Evolutionary conservation across 2,329 filamentous ascomycete species (phyloP), one percentile per base, ranked within the genome.

Genomic region (Alternaria triticina): DNA sequence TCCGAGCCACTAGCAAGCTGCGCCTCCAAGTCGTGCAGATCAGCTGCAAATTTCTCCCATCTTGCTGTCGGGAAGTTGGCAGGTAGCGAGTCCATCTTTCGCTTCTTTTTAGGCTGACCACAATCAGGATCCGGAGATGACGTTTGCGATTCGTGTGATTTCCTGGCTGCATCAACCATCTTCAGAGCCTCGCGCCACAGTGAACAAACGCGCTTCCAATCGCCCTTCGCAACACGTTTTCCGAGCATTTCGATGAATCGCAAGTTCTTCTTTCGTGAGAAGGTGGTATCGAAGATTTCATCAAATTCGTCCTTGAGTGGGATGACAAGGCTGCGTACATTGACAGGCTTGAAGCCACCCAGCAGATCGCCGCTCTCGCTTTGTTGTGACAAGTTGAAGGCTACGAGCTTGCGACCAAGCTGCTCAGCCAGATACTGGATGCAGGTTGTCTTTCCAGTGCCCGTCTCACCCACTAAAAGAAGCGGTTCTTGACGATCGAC

Each of bases 331-430:
- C 90, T 96, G 69, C 95, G 89, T 45, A 96, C 88, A 76, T 95
- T 97, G 62, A 99, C 91, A 0, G 96, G 96, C 78, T 99, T 99
- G 83, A 97, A 98, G 0, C 96, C 96, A 72, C 96, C 96, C 0
- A 99, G 85, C 12, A 99, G 83, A 82, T 99, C 96, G n/a, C 94
- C 92, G 44, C 92, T 94, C 80, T 99, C 96, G 74, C 94, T 98
- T 78, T 99, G 96, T 77, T 99, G 96, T 0, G 96, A 99, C 77
- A 99, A 80, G 76, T 99, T 99, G 75, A 99, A 94, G 3, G 94
- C 93, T 0, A 94, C 91, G 12, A 99, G 86, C 72, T 93, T 96
- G 75, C 94, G 91, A 2, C 94, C 93, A 27, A 97, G 86, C 4
- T 91, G 87, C 61, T 91, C 90, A 0, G 96, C 94, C 59, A 99